Conservation (phyloP, 2,329 filamentous ascomycete species). For the Paracoccidioides brasiliensis region DNA sequence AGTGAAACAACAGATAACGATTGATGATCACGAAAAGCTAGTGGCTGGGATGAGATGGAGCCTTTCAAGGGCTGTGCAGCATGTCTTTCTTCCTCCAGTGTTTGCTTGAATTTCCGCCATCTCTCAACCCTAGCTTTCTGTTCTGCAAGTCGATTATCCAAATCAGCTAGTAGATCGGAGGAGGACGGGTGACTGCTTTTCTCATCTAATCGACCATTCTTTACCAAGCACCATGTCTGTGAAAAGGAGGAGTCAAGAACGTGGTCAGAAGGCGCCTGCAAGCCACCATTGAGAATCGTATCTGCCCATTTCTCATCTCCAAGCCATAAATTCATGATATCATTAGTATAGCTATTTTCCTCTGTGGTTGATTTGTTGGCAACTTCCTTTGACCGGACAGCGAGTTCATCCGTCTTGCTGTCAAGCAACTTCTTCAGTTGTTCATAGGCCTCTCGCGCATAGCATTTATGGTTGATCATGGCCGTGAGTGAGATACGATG, state of each 20-base stretch:
- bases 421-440: conserved; percentile 54
- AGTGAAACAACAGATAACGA: conserved; percentile 26
- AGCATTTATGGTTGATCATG: conserved; percentile 47
- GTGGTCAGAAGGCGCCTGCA: conserved; percentile 42
- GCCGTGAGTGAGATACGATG: conserved; percentile 55
- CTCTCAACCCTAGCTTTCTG: conserved; percentile 56
- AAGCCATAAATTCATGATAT: conserved; percentile 59
- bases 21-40: conserved; percentile 25
- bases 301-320: conserved; percentile 64
- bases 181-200: conserved; percentile 8
- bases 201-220: conserved; percentile 40
- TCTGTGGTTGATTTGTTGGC: conserved; percentile 23
- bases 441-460: conserved; percentile 44
- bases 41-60: conserved; percentile 1
- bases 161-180: conserved; percentile 45
- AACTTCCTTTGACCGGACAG: conserved; percentile 17
- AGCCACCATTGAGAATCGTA: conserved; percentile 54
- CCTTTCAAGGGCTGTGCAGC: conserved; percentile 13
- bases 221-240: conserved; percentile 56
- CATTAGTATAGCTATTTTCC: conserved; percentile 35
- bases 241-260: conserved; percentile 57
- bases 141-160: conserved; percentile 53
- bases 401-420: conserved; percentile 47
- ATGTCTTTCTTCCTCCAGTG: conserved; percentile 6
- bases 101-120: conserved; percentile 57